These are phyloP conservation scores for Plasmodium vinckei DNA, from an alignment of 169 alveolate genomes.

Conservation along the genomic window DNA sequence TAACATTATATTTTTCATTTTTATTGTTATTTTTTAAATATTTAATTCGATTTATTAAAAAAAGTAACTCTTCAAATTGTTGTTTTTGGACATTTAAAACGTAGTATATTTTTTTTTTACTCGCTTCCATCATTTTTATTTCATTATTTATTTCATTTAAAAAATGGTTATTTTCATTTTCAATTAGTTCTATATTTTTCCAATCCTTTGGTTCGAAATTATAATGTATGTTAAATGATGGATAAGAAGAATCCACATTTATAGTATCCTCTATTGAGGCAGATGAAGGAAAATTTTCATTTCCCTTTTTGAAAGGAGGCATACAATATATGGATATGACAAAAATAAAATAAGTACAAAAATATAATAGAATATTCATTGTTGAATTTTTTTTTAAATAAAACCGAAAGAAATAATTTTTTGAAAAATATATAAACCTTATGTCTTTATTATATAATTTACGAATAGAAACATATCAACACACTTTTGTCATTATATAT, in stretches of 20 bases:
- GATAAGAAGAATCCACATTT: slow-evolving; percentile 49
- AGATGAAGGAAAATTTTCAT: slow-evolving; percentile 55
- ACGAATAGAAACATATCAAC: no score
- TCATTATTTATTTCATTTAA: slow-evolving; percentile 40
- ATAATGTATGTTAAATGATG: slow-evolving; percentile 58
- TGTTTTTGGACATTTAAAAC: slow-evolving; percentile 63
- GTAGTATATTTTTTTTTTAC: slow-evolving; percentile 48
- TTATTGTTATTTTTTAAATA: slow-evolving; percentile 5
- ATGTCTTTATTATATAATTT: no score
- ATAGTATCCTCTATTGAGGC: slow-evolving; percentile 4
- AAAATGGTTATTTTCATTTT: slow-evolving; percentile 44
- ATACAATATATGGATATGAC: slow-evolving; percentile 17
- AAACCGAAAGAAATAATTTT: neutral
- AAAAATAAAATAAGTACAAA: slow-evolving; percentile 9
- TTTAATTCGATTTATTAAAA: slow-evolving; percentile 34
- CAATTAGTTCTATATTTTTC: slow-evolving; percentile 42
- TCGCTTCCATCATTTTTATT: slow-evolving; percentile 56
- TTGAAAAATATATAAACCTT: neutral
- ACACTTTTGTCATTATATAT: no score
- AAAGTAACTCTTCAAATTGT: slow-evolving; percentile 48
- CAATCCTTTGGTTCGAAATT: slow-evolving; percentile 71
- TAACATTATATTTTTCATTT: neutral
- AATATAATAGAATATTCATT: slow-evolving; percentile 8
- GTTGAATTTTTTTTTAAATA: neutral
- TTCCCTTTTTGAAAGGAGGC: slow-evolving; percentile 58